Evolutionary conservation across 768 basidiomycete genomes (phyloP), one percentile per base, ranked within the genome.

Genomic region (Lentinula edodes): DNA sequence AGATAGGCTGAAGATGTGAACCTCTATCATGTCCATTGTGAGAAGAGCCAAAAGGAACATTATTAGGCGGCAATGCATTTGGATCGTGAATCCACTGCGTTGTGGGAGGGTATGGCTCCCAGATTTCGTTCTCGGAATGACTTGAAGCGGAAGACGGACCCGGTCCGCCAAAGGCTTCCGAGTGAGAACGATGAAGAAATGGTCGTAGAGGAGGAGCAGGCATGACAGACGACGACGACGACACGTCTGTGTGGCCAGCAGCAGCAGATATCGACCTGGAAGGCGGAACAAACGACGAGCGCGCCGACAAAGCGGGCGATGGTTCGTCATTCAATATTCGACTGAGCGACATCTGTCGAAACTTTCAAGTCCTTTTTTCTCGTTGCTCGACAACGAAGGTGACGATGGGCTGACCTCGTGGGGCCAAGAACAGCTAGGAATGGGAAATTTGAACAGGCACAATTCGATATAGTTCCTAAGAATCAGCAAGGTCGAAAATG

Each of bases 261-360:
- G 58, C 36, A 36, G 56, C 48, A 23, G 62, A 62, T 32, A 62
- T 61, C 46, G 38, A 60, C 61, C 15, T 61, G 73, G 71, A 61
- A 36, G 73, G 62, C 48, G 70, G 61, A 58, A 72, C 60, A 68
- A 70, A 73, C 51, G 72, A 69, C 54, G 76, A 66, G 36, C 71
- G 72, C 64, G 71, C 64, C 20, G 72, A 68, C 60, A 73, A 62
- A 51, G 77, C 71, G 20, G 78, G 75, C 36, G 77, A 73, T 46
- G 87, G 81, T 65, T 89, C 86, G 75, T 90, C 85, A 75, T 91
- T 91, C 75, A 91, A 85, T 64, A 91, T 91, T 66, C 84, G 81
- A 67, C 85, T 86, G 72, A 91, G 84, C 55, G 90, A 91, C 89
- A 91, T 91, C 54, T 51, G 50, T 35, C 23, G 6, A 45, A 51